Evolutionary conservation across 176 grass and related monocot genomes (phyloP).

Genomic region (Ampelocalamus luodianensis): DNA sequence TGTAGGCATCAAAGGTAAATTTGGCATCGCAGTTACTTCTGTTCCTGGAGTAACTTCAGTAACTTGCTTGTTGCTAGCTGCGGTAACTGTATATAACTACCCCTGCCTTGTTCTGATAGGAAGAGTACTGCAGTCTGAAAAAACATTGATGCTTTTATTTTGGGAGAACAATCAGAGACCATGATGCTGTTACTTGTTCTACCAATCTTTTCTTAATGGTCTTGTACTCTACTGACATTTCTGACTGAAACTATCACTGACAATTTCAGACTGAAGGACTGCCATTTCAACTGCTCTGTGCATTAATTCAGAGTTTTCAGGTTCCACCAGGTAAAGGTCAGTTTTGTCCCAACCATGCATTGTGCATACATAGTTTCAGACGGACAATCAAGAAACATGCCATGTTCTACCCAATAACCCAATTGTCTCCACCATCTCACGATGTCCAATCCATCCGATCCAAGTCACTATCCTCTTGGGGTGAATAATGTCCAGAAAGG

Average conservation of each 20-base stretch:
- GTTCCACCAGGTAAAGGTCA: not conserved
- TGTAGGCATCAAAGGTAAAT: not conserved
- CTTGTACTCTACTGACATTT: not conserved
- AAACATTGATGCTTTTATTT: not conserved
- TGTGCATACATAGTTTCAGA: not conserved
- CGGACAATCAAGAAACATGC: constrained; percentile 43
- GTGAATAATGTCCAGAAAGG: constrained; percentile 36
- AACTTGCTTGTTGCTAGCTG: not conserved
- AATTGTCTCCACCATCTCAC: constrained; percentile 26
- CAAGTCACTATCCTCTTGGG: not conserved
- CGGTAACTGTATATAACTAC: not conserved
- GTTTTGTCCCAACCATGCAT: constrained; percentile 26
- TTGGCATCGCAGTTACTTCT: not conserved
- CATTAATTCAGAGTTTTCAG: constrained; percentile 18
- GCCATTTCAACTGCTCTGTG: not conserved
- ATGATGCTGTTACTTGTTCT: not conserved
- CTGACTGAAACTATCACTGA: constrained; percentile 37
- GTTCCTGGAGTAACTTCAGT: not conserved
- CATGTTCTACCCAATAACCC: constrained; percentile 53
- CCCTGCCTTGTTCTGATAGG: not conserved
- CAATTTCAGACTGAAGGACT: constrained; percentile 26
- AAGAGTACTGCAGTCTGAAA: not conserved
- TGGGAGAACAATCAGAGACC: constrained; percentile 5
- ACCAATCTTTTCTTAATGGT: constrained; percentile 20
- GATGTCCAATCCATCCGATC: constrained; percentile 30